Evolutionary conservation across 352 stramenopile genomes (phyloP).

Genomic region (Chrysophaeum taylorii): DNA sequence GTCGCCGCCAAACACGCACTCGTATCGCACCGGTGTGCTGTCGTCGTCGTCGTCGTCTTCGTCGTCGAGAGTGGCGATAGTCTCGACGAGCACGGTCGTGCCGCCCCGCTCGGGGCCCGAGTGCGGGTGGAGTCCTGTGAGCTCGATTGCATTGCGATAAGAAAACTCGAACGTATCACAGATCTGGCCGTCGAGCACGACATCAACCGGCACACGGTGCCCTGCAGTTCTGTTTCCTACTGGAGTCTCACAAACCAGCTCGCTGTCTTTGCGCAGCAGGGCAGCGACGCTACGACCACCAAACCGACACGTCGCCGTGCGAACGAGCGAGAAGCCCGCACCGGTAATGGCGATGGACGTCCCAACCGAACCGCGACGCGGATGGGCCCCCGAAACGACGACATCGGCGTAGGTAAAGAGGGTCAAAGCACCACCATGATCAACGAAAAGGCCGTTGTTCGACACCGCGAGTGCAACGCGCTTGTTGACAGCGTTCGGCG

Average conservation of each 20-base stretch:
- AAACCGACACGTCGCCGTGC: neutral
- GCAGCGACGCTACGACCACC: neutral
- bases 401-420: neutral
- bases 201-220: neutral
- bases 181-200: too few relatives aligned
- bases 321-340: neutral
- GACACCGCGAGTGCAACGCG: slow-evolving; percentile 26
- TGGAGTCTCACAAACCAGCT: neutral
- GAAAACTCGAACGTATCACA: too few relatives aligned
- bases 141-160: too few relatives aligned
- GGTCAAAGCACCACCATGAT: slow-evolving; percentile 7
- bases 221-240: neutral
- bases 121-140: too few relatives aligned
- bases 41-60: too few relatives aligned
- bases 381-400: neutral
- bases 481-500: neutral
- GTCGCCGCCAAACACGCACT: too few relatives aligned
- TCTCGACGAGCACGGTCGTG: too few relatives aligned
- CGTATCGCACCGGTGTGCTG: too few relatives aligned
- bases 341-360: neutral
- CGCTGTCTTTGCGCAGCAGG: neutral
- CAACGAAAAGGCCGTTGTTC: slow-evolving; percentile 38
- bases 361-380: neutral
- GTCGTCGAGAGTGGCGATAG: too few relatives aligned
- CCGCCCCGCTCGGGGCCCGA: too few relatives aligned